Evolutionary conservation across 2,329 filamentous ascomycete genomes (phyloP), one percentile per base, ranked within the genome.

Genomic region (Alternaria triticimaculans): DNA sequence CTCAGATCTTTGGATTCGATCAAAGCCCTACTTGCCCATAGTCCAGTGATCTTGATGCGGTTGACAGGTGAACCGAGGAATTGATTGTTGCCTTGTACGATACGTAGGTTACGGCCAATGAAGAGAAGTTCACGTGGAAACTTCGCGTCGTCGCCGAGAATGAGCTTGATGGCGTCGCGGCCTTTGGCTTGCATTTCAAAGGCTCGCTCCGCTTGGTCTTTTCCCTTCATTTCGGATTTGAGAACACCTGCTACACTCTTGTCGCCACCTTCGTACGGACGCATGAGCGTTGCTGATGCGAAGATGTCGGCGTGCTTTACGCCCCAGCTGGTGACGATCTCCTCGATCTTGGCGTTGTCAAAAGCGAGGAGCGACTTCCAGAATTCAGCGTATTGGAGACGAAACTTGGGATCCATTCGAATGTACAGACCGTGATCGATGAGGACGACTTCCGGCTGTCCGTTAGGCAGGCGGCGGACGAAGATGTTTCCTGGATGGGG

Each of bases 371-470:
- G 87, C 0, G 92, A 90, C 80, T 96, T 97, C 96, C 96, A 99
- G 83, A 99, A 96, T 5, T 88, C 84, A 18, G 90, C 89, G 80
- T 98, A 98, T 78, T 98, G 89, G 75, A 91, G 90, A 11, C 94
- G 88, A 82, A 98, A 97, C 63, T 88, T 84, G 1, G 92, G 90
- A 23, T 88, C 85, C 92, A 98, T 96, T 80, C 92, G 91, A 60
- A 98, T 93, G 82, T 99, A 99, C 6, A 99, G 88, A 0, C 96
- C 96, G 80, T 99, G 96, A 80, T 99, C 96, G 77, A 99, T 97
- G 37, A 99, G 89, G 1, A 98, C 95, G 28, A 99, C 87, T 82
- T 99, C 94, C 1, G 95, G 87, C 46, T 89, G 87, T n/a, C 95
- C 95, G 46, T 86, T 90, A 1, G 94, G 92, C 15, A 93, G 85